phyloP scores from a whole-genome alignment of 1,284 basidiomycete species.

The Puccinia hordei region DNA sequence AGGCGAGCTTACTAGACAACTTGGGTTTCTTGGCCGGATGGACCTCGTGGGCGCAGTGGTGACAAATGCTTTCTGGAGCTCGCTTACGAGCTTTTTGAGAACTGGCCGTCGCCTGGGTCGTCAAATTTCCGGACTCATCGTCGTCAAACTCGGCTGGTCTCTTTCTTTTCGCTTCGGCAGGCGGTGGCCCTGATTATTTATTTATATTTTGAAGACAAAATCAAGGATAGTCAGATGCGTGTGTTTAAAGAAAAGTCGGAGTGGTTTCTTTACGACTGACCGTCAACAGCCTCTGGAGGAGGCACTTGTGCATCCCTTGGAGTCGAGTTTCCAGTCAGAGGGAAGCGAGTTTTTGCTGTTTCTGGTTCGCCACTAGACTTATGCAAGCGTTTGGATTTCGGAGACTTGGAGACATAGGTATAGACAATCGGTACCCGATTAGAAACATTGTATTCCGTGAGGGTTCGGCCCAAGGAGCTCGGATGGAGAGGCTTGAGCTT shows the following conservation, averaged over 20 bases:
- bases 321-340: not conserved
- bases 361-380: constrained; percentile 13
- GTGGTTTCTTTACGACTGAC: not conserved
- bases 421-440: constrained; percentile 28
- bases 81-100: not conserved
- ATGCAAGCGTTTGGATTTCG: constrained; percentile 13
- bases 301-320: not conserved
- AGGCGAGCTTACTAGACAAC: constrained; percentile 1
- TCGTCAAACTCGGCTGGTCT: constrained; percentile 20
- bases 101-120: not conserved
- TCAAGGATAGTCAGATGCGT: too few relatives aligned
- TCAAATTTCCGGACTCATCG: constrained; percentile 7
- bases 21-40: constrained; percentile 13
- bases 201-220: not conserved
- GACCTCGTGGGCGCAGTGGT: constrained; percentile 10
- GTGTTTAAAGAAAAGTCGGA: too few relatives aligned
- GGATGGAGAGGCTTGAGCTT: constrained; percentile 25
- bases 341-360: not conserved
- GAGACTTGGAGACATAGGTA: constrained; percentile 16
- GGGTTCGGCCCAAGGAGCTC: constrained; percentile 18
- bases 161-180: constrained; percentile 15
- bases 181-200: not conserved
- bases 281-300: constrained; percentile 4
- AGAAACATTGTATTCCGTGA: constrained; percentile 30
- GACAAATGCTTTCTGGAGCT: not conserved